Evolutionary conservation across 139 green algal genomes (phyloP), one percentile per base, ranked within the genome.

Genomic region (Coelastrella sp.): DNA sequence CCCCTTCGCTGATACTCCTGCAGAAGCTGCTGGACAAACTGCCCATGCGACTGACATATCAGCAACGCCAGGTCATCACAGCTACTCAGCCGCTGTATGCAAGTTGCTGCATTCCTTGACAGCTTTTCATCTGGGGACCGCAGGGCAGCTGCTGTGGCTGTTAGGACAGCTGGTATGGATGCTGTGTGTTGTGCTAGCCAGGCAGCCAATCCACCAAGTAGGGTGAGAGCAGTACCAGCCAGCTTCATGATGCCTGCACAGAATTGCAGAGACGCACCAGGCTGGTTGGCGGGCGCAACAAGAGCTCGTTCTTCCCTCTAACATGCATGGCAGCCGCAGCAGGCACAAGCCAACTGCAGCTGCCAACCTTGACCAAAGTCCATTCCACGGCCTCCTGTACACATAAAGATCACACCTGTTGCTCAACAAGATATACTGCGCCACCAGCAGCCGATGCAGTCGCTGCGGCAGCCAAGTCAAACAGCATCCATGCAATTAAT

Each of bases 201-300:
- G 23, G 75, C 75, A 5, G 90, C 76, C 80, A 97, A 85, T 77
- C 94, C 94, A 2, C 94, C 95, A 7, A 96, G 64, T 66, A 97
- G 71, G 5, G 95, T 97, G 3, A 96, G 89, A 3, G 95, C 95
- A 0, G 94, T 97, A 77, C 95, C 95, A 2, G 95, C 81, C 16
- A 97, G 93, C 91, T 97, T 97, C 22, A 92, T 89, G 10, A 61
- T 92, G 79, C 85, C 71, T 54, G 86, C 60, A 83, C 32, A 47
- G 32, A 47, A 47, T 47, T 47, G 32, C 32, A 47, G 32, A 47
- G 32, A 47, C 32, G 32, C 32, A 47, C 32, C 32, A 47, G 32
- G 32, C 32, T 47, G 32, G 32, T 47, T 47, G 32, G 32, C 32
- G 32, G 32, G 32, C 32, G 32, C 32, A 47, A 47, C 32, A 47